These are phyloP conservation scores for Apiotrichum veenhuisii DNA, from an alignment of 1,284 basidiomycete species.

Conservation along the genomic window DNA sequence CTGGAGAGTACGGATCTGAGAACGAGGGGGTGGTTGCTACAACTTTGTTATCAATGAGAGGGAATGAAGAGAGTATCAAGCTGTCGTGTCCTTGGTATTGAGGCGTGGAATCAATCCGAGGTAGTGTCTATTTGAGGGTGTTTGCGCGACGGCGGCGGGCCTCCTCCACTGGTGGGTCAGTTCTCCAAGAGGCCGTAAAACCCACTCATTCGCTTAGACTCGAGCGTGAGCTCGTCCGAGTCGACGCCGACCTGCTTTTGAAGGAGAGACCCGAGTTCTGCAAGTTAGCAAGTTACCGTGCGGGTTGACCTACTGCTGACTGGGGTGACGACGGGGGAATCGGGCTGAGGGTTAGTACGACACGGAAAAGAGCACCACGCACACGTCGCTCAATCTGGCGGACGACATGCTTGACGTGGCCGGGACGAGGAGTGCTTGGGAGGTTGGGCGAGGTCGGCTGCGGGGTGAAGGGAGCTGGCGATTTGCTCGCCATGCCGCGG, in stretches of 20 bases:
- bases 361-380: background rate
- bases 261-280: slow-evolving; percentile 10
- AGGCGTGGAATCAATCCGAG: too few relatives aligned
- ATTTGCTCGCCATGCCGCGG: background rate
- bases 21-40: background rate
- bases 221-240: slow-evolving; percentile 18
- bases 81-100: background rate
- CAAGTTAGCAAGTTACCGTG: background rate
- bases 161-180: slow-evolving; percentile 12
- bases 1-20: background rate
- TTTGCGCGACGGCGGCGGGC: slow-evolving; percentile 14
- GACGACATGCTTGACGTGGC: slow-evolving; percentile 15
- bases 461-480: background rate
- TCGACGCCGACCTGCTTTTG: background rate
- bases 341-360: background rate
- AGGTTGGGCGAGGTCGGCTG: background rate
- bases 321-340: slow-evolving; percentile 1
- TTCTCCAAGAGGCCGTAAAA: background rate
- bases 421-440: background rate
- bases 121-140: background rate
- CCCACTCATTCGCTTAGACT: slow-evolving; percentile 20
- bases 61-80: background rate
- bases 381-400: slow-evolving; percentile 10
- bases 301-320: slow-evolving; percentile 9
- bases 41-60: background rate